A percentile compares a stretch with the other conserved stretches of the same genome.
These are phyloP conservation scores for Rheum nobile DNA, from an alignment of 148 eudicot species.

Conservation along the genomic window DNA sequence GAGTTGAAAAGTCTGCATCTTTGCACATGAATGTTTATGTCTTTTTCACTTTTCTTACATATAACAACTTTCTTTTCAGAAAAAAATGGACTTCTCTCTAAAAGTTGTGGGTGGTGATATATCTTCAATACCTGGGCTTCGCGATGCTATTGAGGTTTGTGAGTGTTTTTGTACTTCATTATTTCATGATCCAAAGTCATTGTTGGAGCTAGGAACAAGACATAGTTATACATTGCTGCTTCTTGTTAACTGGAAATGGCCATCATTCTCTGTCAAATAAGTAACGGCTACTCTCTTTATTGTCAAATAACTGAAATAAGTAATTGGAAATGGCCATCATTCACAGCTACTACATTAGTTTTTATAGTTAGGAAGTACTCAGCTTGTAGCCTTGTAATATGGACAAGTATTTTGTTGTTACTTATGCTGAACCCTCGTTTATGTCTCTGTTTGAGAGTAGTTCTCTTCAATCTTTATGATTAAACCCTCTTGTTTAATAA, in stretches of 20 bases:
- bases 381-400: background rate
- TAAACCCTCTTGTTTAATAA: background rate
- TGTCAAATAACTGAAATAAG: too few relatives aligned
- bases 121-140: constrained; percentile 80
- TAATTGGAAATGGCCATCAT: background rate
- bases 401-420: background rate
- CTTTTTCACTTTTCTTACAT: background rate
- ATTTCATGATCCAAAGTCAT: background rate
- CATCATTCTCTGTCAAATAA: background rate
- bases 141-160: constrained; percentile 93
- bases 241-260: background rate
- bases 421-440: background rate
- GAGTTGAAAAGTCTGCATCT: background rate
- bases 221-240: background rate
- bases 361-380: background rate
- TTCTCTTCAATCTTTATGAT: background rate
- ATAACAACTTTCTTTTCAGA: constrained; percentile 41
- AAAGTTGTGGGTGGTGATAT: constrained; percentile 97
- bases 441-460: background rate
- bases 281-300: background rate
- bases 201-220: background rate
- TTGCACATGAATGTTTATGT: background rate
- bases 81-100: constrained; percentile 82
- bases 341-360: background rate
- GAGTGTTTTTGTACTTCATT: background rate